Evolutionary conservation across 1,284 basidiomycete genomes (phyloP), one percentile per base, ranked within the genome.

Genomic region (Hypsizygus ulmarius): DNA sequence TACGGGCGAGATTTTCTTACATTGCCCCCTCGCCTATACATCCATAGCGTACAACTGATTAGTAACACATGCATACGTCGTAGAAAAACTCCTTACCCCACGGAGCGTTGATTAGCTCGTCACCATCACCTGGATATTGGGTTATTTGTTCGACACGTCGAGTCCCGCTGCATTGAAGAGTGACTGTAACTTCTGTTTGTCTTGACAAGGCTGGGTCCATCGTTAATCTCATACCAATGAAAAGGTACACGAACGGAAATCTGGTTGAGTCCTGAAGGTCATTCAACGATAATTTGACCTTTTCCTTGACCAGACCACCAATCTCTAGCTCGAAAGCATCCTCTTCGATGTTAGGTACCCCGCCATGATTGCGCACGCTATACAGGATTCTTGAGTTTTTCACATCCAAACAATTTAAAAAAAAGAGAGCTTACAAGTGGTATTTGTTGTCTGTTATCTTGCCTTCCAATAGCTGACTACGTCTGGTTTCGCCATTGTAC

Each of bases 101-200:
- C 15, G 75, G 76, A 12, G 76, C 75, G 50, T 78, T 75, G 54
- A 78, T 75, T 35, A 80, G 62, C 52, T 80, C 78, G 51, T 80
- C 78, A 15, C 78, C 78, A 29, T 80, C 77, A n/a, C 78, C 78
- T 4, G 78, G 78, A 52, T 79, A 79, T 50, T 75, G 64, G 19
- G 63, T 59, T 40, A 79, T 79, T 55, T 81, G 78, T 48, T 79
- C 77, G 6, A 78, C 69, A 19, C 76, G 73, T 15, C 78, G 66
- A 0, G 76, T 79, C 12, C 78, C 77, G 41, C 74, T 77, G 59
- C 78, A 80, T 55, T 79, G 78, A 10, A 80, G 57, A 9, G 77
- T 79, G 19, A 79, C 71, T 0, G 77, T 78, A 3, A 79, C 66
- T 54, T 77, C 73, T 6, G 55, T 51, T 60, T 78, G 77, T 2